phyloP scores from a whole-genome alignment of 2,329 filamentous ascomycete species.

The Aspergillus novofumigatus region DNA sequence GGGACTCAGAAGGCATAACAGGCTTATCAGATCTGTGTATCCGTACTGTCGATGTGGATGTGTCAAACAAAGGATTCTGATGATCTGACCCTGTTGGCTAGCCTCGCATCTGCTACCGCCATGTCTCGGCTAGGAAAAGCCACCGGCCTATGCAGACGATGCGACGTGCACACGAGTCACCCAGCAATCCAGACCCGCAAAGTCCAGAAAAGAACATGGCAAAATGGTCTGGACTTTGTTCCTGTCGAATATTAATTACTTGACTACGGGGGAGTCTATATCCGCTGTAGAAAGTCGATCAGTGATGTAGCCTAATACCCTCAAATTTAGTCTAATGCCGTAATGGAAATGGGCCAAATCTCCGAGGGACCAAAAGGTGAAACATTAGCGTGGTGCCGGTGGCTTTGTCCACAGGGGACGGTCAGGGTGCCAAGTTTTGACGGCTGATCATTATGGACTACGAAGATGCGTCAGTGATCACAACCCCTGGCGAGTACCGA shows the following conservation, averaged over 20 bases:
- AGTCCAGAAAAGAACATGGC: not conserved
- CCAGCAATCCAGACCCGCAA: not conserved
- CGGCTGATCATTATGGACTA: conserved; percentile 8
- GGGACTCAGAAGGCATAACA: not conserved
- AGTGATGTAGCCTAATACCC: not conserved
- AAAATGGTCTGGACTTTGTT: not conserved
- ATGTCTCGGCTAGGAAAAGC: not conserved
- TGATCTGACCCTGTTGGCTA: not conserved
- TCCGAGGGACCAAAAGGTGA: conserved; percentile 13
- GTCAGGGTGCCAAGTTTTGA: conserved; percentile 16
- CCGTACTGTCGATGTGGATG: too few species aligned
- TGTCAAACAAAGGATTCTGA: not conserved
- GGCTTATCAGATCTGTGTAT: not conserved
- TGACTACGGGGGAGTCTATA: not conserved
- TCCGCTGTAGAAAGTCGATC: not conserved
- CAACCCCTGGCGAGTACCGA: not conserved
- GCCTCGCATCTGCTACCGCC: not conserved
- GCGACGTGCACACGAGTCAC: not conserved
- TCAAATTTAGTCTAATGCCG: not conserved
- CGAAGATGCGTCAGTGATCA: not conserved
- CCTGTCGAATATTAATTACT: not conserved
- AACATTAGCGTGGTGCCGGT: conserved; percentile 15
- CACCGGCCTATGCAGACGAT: not conserved
- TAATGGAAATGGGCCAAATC: conserved; percentile 3
- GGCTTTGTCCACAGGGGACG: conserved; percentile 2